Conservation (phyloP, 2,329 filamentous ascomycete genomes). For the Phyllosticta citribraziliensis region DNA sequence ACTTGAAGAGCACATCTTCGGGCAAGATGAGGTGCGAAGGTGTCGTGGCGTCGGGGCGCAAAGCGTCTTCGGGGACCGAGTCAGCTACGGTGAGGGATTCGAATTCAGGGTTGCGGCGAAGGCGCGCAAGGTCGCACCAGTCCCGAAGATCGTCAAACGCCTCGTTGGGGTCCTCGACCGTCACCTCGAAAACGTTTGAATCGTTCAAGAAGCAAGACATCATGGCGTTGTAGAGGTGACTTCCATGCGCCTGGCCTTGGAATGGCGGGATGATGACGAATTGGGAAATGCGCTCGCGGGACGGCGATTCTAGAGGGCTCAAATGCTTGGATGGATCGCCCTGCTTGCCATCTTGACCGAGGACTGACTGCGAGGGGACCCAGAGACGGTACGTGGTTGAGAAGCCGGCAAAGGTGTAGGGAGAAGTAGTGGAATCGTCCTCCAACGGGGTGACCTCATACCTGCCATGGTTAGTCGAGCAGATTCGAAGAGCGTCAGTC, state of each 20-base stretch:
- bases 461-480: neutral
- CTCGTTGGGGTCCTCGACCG: constrained; percentile 89
- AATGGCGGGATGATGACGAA: constrained; percentile 86
- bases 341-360: constrained; percentile 29
- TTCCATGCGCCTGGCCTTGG: constrained; percentile 70
- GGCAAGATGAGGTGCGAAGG: constrained; percentile 48
- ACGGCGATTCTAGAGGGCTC: constrained; percentile 54
- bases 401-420: constrained; percentile 78
- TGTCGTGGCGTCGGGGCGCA: constrained; percentile 44
- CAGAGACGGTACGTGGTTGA: constrained; percentile 86
- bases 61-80: constrained; percentile 37
- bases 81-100: constrained; percentile 43
- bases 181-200: constrained; percentile 67
- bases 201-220: constrained; percentile 60
- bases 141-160: constrained; percentile 74
- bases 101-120: constrained; percentile 52
- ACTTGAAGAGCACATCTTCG: constrained; percentile 39
- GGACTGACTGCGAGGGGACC: constrained; percentile 40
- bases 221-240: constrained; percentile 70
- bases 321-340: constrained; percentile 16
- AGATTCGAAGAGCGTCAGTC: constrained; percentile 12
- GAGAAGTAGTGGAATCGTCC: constrained; percentile 17
- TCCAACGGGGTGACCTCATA: constrained; percentile 27
- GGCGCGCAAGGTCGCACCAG: constrained; percentile 57
- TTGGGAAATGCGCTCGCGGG: constrained; percentile 79